Conservation (phyloP, 2,329 filamentous ascomycete species). For the Nigrospora sphaerica region DNA sequence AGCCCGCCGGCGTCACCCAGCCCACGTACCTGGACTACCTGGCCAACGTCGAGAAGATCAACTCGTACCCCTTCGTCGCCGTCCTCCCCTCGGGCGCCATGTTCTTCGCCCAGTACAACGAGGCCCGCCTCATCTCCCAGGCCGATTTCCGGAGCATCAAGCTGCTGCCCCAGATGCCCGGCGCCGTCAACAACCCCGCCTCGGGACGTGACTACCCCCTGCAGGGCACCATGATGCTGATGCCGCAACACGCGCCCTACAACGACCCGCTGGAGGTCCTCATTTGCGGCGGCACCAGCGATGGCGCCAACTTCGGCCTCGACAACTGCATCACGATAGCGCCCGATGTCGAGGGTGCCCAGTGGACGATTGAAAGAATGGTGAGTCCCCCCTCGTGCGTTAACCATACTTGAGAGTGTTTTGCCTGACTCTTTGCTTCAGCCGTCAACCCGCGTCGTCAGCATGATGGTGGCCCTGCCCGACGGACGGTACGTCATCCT, state of each 20-base stretch:
- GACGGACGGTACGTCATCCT: conserved; percentile 49
- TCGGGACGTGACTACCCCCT: conserved; percentile 51
- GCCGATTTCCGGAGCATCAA: conserved; percentile 39
- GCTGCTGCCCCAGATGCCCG: conserved; percentile 46
- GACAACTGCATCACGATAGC: conserved; percentile 51
- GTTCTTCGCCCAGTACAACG: conserved; percentile 52
- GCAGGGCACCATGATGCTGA: conserved; percentile 44
- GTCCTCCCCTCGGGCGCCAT: conserved; percentile 47
- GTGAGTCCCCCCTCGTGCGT: conserved; percentile 1
- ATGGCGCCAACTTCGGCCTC: conserved; percentile 40
- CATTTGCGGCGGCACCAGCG: conserved; percentile 48
- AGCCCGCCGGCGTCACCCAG: conserved; percentile 26
- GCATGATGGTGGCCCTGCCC: conserved; percentile 46
- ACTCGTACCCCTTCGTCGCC: conserved; percentile 50
- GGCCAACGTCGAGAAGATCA: conserved; percentile 46
- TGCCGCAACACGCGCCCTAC: conserved; percentile 47
- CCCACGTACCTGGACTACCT: conserved; percentile 44
- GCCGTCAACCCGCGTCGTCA: conserved; percentile 45
- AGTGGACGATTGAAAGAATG: conserved; percentile 54
- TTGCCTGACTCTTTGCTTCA: neutral
- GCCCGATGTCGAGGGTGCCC: conserved; percentile 37
- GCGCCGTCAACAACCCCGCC: conserved; percentile 41
- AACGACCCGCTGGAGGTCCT: conserved; percentile 41
- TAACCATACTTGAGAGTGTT: neutral
- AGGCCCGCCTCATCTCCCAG: conserved; percentile 48